phyloP scores from a whole-genome alignment of 1,139 yeast species.

The Diutina ranongensis region DNA sequence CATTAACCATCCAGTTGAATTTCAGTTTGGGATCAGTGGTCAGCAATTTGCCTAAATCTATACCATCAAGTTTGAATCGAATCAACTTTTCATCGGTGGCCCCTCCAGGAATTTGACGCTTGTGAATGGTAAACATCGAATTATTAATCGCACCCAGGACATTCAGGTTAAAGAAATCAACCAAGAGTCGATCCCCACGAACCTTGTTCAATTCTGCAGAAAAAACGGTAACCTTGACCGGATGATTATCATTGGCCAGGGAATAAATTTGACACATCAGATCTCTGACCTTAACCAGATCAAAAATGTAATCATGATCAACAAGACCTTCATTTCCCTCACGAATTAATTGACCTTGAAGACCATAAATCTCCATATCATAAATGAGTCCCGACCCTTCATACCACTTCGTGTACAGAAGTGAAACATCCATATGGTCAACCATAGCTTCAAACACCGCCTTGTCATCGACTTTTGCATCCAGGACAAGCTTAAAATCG shows the following conservation, averaged over 20 bases:
- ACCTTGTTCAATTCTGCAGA: conserved; percentile 54
- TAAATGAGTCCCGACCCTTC: conserved; percentile 56
- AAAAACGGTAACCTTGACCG: conserved; percentile 45
- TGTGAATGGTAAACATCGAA: conserved; percentile 64
- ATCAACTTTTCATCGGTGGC: conserved; percentile 30
- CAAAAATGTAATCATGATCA: conserved; percentile 36
- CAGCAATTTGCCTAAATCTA: conserved; percentile 38
- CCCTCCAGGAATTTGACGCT: conserved; percentile 23
- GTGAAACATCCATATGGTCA: conserved; percentile 43
- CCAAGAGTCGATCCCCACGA: conserved; percentile 43
- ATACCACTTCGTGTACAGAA: conserved; percentile 61
- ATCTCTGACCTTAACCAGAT: conserved; percentile 42
- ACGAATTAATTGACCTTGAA: conserved; percentile 35
- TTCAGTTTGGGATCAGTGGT: conserved; percentile 27
- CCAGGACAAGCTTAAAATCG: background rate
- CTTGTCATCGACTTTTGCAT: conserved; percentile 11
- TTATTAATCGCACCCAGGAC: conserved; percentile 66
- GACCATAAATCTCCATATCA: conserved; percentile 50
- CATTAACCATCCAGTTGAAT: conserved; percentile 62
- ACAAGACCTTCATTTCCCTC: conserved; percentile 11
- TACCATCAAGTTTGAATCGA: conserved; percentile 53
- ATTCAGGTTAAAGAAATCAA: conserved; percentile 55
- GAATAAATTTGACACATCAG: conserved; percentile 35
- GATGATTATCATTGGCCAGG: conserved; percentile 14
- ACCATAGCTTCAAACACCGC: conserved; percentile 28